phyloP scores from a whole-genome alignment of 768 basidiomycete species.

The Leccinum subtestaceum region DNA sequence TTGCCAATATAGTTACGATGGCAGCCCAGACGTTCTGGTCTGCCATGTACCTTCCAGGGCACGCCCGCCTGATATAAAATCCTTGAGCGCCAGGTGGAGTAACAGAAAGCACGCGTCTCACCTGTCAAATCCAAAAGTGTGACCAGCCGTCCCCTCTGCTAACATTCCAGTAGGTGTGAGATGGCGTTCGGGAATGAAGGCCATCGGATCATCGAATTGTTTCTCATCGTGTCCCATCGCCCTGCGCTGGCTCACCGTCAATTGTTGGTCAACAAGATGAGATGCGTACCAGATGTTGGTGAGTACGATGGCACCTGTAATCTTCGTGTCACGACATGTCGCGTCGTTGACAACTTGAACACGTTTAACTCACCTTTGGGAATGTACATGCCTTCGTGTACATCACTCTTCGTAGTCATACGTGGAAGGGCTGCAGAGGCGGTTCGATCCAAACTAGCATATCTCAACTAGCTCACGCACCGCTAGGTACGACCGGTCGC shows the following conservation, averaged over 20 bases:
- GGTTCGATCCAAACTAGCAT: background rate
- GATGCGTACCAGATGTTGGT: slow-evolving; percentile 25
- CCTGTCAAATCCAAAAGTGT: slow-evolving; percentile 28
- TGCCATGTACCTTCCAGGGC: slow-evolving; percentile 35
- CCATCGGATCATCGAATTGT: slow-evolving; percentile 49
- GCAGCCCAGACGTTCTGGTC: slow-evolving; percentile 33
- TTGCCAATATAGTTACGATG: slow-evolving; percentile 31
- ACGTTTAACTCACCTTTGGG: slow-evolving; percentile 23
- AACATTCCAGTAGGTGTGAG: slow-evolving; percentile 27
- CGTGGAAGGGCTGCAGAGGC: slow-evolving; percentile 21
- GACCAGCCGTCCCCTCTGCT: background rate
- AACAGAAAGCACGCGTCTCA: slow-evolving; percentile 4
- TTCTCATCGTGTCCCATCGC: slow-evolving; percentile 48
- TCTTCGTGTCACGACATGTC: background rate
- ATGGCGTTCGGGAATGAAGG: slow-evolving; percentile 59
- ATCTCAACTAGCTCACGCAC: slow-evolving; percentile 16
- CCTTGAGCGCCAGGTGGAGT: background rate
- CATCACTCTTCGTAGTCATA: slow-evolving; percentile 21
- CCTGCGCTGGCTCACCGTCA: slow-evolving; percentile 26
- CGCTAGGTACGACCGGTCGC: slow-evolving; percentile 27
- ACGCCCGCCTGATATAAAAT: slow-evolving; percentile 21
- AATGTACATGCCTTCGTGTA: slow-evolving; percentile 29
- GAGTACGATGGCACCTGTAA: slow-evolving; percentile 21
- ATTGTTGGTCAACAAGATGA: background rate
- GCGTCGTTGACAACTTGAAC: background rate